Evolutionary conservation across 2,329 filamentous ascomycete genomes (phyloP).

Genomic region (Fusarium bactridioides): DNA sequence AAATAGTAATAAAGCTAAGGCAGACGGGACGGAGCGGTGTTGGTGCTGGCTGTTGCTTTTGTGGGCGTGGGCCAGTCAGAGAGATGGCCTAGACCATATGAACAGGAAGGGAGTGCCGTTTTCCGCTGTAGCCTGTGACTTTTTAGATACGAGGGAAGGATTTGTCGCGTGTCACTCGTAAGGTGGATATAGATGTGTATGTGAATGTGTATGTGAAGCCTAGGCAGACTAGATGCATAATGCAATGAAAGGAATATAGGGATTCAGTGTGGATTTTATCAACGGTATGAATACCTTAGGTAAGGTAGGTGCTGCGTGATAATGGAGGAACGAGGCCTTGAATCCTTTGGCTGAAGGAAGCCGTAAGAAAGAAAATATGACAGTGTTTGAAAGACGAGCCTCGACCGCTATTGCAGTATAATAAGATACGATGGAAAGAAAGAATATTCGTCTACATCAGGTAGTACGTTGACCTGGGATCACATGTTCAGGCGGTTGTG

Average conservation of each 20-base stretch:
- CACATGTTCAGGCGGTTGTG: conserved; percentile 20
- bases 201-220: neutral
- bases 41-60: conserved; percentile 28
- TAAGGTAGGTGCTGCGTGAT: neutral
- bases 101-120: conserved; percentile 16
- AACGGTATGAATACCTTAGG: neutral
- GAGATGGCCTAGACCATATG: conserved; percentile 42
- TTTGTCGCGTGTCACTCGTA: conserved; percentile 27
- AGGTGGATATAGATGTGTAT: neutral
- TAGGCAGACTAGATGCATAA: neutral
- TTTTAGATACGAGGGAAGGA: conserved; percentile 15
- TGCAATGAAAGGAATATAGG: neutral
- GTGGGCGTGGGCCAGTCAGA: conserved; percentile 45
- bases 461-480: neutral
- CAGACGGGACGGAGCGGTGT: conserved; percentile 26
- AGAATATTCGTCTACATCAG: neutral
- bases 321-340: neutral
- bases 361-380: neutral
- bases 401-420: neutral
- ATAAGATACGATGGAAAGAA: neutral
- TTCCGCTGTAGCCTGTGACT: conserved; percentile 20
- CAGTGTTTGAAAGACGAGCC: neutral
- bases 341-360: neutral
- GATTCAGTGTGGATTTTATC: neutral
- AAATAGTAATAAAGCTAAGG: conserved; percentile 15